Evolutionary conservation across 2,329 filamentous ascomycete species (phyloP).

Genomic region (Parafenestella ontariensis): DNA sequence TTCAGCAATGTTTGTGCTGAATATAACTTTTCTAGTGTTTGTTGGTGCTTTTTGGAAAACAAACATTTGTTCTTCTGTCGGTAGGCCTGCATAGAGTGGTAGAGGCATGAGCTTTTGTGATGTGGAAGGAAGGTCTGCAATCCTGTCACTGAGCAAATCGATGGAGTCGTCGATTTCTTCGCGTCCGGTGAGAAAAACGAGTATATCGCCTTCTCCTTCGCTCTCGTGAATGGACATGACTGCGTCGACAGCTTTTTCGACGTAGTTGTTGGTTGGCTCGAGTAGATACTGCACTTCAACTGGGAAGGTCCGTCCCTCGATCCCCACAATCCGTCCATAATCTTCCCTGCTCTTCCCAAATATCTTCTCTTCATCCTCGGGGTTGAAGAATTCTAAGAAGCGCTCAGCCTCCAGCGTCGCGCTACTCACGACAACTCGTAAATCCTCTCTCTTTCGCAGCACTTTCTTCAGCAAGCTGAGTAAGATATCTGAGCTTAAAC

Average conservation of each 20-base stretch:
- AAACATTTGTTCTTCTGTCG: constrained; percentile 92
- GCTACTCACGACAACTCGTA: constrained; percentile 90
- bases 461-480: constrained; percentile 94
- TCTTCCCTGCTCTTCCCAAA: constrained; percentile 51
- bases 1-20: constrained; percentile 95
- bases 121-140: constrained; percentile 66
- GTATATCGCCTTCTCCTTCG: constrained; percentile 83
- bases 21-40: constrained; percentile 86
- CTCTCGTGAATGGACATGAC: constrained; percentile 86
- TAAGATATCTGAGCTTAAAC: constrained; percentile 88
- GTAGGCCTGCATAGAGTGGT: constrained; percentile 87
- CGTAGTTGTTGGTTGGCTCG: constrained; percentile 80
- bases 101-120: constrained; percentile 70
- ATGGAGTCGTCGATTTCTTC: constrained; percentile 89
- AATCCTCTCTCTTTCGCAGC: constrained; percentile 75
- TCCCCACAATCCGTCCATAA: constrained; percentile 73
- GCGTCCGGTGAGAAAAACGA: constrained; percentile 89
- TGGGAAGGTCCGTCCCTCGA: constrained; percentile 87
- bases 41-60: constrained; percentile 86
- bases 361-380: constrained; percentile 50
- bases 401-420: constrained; percentile 90
- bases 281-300: constrained; percentile 87
- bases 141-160: constrained; percentile 78
- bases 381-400: constrained; percentile 79
- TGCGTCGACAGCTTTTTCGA: constrained; percentile 81